Conservation (phyloP, 192 early-diverging fungal species). For the Gigaspora rosea region DNA sequence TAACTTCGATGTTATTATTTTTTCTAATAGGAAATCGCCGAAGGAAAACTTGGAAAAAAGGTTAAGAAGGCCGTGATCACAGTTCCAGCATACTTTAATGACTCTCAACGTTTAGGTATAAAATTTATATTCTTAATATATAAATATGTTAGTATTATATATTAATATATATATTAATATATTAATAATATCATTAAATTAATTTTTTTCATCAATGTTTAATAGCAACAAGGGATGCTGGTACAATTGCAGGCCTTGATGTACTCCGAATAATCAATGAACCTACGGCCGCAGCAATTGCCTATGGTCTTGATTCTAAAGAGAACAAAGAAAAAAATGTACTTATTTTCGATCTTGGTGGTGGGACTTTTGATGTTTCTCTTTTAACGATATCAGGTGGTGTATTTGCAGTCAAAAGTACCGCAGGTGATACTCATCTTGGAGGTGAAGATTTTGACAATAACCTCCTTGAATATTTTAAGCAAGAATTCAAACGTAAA, state of each 20-base stretch:
- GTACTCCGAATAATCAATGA: conserved; percentile 92
- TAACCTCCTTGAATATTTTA: conserved; percentile 89
- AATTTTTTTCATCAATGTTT: no score
- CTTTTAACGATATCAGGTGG: conserved; percentile 74
- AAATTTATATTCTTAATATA: no score
- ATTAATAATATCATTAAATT: no score
- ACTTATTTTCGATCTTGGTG: conserved; percentile 82
- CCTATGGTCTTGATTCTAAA: conserved; percentile 83
- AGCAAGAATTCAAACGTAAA: conserved; percentile 85
- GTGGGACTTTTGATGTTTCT: conserved; percentile 88
- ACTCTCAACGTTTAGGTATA: conserved; percentile 74
- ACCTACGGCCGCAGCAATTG: conserved; percentile 86
- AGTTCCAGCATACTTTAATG: conserved; percentile 94
- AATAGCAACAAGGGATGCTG: conserved; percentile 85
- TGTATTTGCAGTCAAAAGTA: conserved; percentile 80
- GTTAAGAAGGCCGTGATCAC: conserved; percentile 94
- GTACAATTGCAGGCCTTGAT: conserved; percentile 81
- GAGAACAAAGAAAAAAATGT: conserved; percentile 72
- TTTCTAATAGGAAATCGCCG: conserved; percentile 61
- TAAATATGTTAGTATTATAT: no score
- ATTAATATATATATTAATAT: no score
- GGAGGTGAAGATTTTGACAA: conserved; percentile 86
- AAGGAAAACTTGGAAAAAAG: conserved; percentile 76
- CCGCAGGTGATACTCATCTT: conserved; percentile 81
- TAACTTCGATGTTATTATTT: no score